These are phyloP conservation scores for Monosporascus sp. DNA, from an alignment of 2,329 filamentous ascomycete species.

Conservation along the genomic window DNA sequence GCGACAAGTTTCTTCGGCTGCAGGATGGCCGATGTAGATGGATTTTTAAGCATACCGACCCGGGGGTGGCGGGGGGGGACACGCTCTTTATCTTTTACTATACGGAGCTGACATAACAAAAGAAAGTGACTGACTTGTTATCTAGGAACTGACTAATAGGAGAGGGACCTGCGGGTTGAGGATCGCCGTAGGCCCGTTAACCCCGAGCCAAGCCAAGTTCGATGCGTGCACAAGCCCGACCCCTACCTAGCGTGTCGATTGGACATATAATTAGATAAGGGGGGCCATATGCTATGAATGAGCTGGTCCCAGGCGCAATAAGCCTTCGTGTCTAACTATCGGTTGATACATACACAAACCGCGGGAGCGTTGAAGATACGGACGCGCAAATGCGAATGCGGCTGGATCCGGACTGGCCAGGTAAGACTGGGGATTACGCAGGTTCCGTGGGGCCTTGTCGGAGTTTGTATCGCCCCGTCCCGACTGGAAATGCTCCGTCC, in stretches of 20 bases:
- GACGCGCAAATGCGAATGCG: too few species aligned
- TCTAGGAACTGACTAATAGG: background rate
- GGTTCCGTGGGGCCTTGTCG: background rate
- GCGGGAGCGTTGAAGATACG: too few species aligned
- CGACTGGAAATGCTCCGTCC: background rate
- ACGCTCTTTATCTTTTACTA: constrained; percentile 20
- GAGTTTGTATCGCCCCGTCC: background rate
- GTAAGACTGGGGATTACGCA: too few species aligned
- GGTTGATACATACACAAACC: too few species aligned
- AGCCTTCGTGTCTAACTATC: too few species aligned
- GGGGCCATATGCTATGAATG: background rate
- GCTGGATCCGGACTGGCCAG: too few species aligned
- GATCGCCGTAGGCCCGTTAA: background rate
- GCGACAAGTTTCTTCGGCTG: constrained; percentile 37
- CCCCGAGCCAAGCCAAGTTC: background rate
- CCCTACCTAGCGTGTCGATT: background rate
- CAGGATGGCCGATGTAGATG: constrained; percentile 33
- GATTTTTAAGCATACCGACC: constrained; percentile 42
- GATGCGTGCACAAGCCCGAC: background rate
- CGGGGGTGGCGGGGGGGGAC: constrained; percentile 21
- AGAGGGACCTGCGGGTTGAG: background rate
- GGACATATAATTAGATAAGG: background rate
- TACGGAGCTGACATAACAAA: background rate
- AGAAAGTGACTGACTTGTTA: background rate
- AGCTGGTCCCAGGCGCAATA: too few species aligned